Base-by-base conservation (phyloP, 23 red algal species). In the Gracilaria gracilis region DNA sequence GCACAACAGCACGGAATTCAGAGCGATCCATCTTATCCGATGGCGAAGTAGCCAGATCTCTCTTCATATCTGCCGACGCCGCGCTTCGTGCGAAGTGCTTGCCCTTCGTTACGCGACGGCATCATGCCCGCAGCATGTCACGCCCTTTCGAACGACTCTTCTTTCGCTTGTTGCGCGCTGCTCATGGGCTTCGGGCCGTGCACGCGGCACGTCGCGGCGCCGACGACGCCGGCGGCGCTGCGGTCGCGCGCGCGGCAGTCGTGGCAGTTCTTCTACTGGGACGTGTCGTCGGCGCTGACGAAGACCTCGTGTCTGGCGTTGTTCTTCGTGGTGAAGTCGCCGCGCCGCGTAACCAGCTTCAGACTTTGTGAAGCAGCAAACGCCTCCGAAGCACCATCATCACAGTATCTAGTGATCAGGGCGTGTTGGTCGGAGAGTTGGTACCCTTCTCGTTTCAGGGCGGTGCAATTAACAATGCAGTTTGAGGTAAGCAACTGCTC, bases 191-290 rank as follows among this genome's bases (percentile, higher is more conserved):
- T 75, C 69, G 69, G 69, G 6, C 8, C 69, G 4, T 75, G 69
- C 16, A 34, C 37, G 36, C 36, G 23, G 69, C 37, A 40, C 38
- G 38, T 2, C 15, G 21, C 69, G 69, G 23, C 69, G 69, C 11
- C 69, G 11, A 8, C 37, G 37, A 6, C 37, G 40, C 36, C 69
- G 69, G 65, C 65, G 15, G 65, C 29, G 17, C 9, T 17, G 9
- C 23, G 19, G n/a, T n/a, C n/a, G 59, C 69, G 38, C 36, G 37
- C 69, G 19, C 40, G 38, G 17, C 69, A 37, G 11, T 13, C 17
- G 11, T 75, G 69, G 37, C 17, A 46, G 19, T 75, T 75, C 69
- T 89, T 89, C 61, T 89, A 80, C 86, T 89, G 86, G 86, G 86
- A 89, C 55, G 6, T 89, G 36, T 79, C 71, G 1, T 75, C 64